Evolutionary conservation across 169 alveolate genomes (phyloP).

Genomic region (Eimeria sp.): DNA sequence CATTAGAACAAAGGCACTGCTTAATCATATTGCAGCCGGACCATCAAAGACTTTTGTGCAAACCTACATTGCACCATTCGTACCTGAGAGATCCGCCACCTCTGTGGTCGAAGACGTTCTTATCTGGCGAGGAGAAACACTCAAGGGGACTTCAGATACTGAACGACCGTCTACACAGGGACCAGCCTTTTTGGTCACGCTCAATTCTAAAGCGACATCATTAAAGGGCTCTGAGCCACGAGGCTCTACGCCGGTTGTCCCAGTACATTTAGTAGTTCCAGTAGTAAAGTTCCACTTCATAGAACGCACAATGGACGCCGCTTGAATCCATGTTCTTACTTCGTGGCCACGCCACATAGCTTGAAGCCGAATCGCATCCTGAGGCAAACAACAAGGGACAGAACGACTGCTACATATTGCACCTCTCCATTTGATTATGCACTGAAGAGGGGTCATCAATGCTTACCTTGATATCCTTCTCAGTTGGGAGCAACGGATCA

Average conservation of each 20-base stretch:
- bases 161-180: neutral
- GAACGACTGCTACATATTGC: too few relatives aligned
- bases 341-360: constrained; percentile 52
- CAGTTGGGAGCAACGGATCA: neutral
- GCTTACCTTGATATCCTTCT: neutral
- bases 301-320: constrained; percentile 51
- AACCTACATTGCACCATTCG: neutral
- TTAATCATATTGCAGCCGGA: neutral
- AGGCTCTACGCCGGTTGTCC: neutral
- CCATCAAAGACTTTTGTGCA: neutral
- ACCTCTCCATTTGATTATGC: neutral
- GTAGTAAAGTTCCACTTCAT: constrained; percentile 3
- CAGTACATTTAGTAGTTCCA: neutral
- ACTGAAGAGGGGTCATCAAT: neutral
- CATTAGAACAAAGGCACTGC: neutral
- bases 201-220: neutral
- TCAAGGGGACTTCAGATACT: neutral
- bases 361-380: constrained; percentile 47
- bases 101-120: neutral
- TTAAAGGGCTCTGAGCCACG: neutral
- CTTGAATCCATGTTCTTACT: constrained; percentile 59
- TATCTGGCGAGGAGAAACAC: neutral
- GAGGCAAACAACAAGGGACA: neutral
- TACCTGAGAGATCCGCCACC: neutral
- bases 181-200: neutral